These are phyloP conservation scores for Arthrinium phaeospermum DNA, from an alignment of 2,329 filamentous ascomycete species.

Conservation along the genomic window DNA sequence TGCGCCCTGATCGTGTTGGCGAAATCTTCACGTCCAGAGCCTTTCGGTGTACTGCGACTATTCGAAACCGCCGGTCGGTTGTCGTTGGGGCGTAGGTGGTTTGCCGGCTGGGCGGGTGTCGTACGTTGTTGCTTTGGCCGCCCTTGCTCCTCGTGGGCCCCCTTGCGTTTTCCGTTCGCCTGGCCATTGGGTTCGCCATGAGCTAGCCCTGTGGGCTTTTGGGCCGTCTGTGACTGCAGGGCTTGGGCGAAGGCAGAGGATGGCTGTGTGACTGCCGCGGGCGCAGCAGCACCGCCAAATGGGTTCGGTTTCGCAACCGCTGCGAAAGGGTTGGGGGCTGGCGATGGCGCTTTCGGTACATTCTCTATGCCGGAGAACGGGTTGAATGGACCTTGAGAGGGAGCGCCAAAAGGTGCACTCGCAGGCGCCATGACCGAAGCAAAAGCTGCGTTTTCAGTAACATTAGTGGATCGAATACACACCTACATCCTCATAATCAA, in stretches of 20 bases:
- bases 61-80: neutral
- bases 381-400: conserved; percentile 21
- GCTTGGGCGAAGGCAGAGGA: neutral
- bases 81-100: conserved; percentile 23
- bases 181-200: conserved; percentile 14
- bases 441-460: conserved; percentile 22
- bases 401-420: conserved; percentile 16
- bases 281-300: conserved; percentile 2
- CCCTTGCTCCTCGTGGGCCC: conserved; percentile 23
- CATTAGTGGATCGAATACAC: conserved; percentile 20
- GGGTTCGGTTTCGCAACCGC: conserved; percentile 3
- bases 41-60: conserved; percentile 9
- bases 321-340: neutral
- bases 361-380: conserved; percentile 20
- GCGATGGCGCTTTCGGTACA: neutral
- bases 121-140: conserved; percentile 28
- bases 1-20: conserved; percentile 58
- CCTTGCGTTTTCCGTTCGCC: conserved; percentile 30
- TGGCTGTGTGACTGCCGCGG: neutral
- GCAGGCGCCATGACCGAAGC: conserved; percentile 15
- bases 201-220: neutral
- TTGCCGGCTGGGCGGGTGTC: neutral
- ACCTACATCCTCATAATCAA: neutral
- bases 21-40: conserved; percentile 29
- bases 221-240: conserved; percentile 9